Evolutionary conservation across 176 grass and related monocot species (phyloP).

Genomic region (Chloris gayana): DNA sequence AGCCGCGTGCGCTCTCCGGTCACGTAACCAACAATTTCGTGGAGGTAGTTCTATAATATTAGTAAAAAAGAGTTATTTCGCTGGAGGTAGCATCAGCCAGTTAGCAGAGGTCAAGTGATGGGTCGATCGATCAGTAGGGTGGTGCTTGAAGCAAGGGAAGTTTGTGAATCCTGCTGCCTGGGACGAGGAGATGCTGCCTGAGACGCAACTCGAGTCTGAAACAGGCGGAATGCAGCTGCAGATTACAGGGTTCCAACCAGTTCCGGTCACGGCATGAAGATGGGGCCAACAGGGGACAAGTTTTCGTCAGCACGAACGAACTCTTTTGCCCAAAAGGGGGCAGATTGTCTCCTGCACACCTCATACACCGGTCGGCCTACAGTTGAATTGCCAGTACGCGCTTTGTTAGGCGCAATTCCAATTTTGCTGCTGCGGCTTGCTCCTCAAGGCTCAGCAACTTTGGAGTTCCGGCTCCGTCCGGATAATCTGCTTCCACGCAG

Average conservation of each 20-base stretch:
- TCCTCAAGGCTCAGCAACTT: background rate
- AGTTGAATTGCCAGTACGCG: background rate
- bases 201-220: background rate
- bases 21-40: background rate
- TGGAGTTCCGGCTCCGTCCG: background rate
- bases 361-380: constrained; percentile 6
- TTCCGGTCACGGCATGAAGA: background rate
- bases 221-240: background rate
- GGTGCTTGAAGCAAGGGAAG: background rate
- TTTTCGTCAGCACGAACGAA: constrained; percentile 22
- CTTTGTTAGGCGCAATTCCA: constrained; percentile 35
- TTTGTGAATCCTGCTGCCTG: background rate
- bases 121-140: too few relatives aligned
- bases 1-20: background rate
- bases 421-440: background rate
- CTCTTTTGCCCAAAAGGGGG: constrained; percentile 14
- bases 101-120: too few relatives aligned
- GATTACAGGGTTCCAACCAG: background rate
- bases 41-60: too few relatives aligned
- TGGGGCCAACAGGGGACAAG: background rate
- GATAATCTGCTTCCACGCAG: background rate
- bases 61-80: too few relatives aligned
- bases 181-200: background rate
- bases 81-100: too few relatives aligned
- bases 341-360: constrained; percentile 26